phyloP scores from a whole-genome alignment of 176 grass and related monocot species.

The Carex kokanica region DNA sequence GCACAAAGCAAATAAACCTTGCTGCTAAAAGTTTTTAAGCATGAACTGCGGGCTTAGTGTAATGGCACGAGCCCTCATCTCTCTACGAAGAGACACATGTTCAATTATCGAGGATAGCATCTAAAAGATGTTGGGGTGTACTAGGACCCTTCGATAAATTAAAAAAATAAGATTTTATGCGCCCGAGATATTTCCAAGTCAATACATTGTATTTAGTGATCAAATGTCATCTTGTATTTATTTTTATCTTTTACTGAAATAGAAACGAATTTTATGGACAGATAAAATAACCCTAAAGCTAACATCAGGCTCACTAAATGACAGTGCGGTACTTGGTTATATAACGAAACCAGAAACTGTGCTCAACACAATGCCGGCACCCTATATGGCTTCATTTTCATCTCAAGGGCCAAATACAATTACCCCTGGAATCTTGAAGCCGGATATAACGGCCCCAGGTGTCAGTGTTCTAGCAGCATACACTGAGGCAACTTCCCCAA shows the following conservation, averaged over 20 bases:
- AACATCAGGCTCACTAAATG: neutral
- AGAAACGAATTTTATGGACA: neutral
- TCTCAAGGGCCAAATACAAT: conserved; percentile 54
- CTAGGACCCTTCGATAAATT: too few relatives aligned
- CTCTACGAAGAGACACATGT: too few relatives aligned
- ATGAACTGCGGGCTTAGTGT: neutral
- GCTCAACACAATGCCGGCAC: conserved; percentile 39
- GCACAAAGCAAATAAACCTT: neutral
- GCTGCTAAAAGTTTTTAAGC: too few relatives aligned
- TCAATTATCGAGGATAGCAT: too few relatives aligned
- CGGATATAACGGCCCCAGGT: conserved; percentile 63
- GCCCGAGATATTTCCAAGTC: neutral
- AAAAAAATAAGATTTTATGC: too few relatives aligned
- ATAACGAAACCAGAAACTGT: conserved; percentile 40
- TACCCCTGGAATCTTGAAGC: conserved; percentile 49
- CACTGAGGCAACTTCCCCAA: conserved; percentile 23
- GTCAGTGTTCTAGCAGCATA: conserved; percentile 51
- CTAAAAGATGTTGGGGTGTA: too few relatives aligned
- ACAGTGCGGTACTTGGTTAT: conserved; percentile 26
- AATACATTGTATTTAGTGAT: too few relatives aligned
- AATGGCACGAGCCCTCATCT: neutral
- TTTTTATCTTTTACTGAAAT: neutral
- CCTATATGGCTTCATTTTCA: conserved; percentile 57
- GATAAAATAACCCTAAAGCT: neutral
- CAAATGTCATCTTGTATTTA: neutral